A percentile compares a stretch with the other conserved stretches of the same genome.
Evolutionary conservation across 805 yeast genomes (phyloP).

Genomic region (Metschnikowia koreensis): DNA sequence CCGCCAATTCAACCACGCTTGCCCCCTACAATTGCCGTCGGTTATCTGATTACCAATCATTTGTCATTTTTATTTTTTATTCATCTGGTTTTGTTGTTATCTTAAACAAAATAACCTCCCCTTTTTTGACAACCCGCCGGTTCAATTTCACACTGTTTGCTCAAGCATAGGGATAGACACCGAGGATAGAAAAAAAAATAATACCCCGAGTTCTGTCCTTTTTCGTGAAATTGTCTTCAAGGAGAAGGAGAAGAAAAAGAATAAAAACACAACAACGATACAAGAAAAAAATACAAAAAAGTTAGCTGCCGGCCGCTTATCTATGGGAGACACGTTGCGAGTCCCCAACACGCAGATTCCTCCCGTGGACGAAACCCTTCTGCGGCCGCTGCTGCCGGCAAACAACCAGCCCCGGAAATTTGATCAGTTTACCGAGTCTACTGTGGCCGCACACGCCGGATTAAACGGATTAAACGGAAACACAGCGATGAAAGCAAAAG

Average conservation of each 20-base stretch:
- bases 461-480: neutral
- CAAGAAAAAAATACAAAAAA: neutral
- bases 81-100: too few species aligned
- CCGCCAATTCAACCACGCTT: too few species aligned
- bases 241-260: neutral
- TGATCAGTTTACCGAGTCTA: conserved; percentile 10
- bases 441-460: neutral
- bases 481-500: conserved; percentile 9
- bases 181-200: too few species aligned
- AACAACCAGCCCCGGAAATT: conserved; percentile 17
- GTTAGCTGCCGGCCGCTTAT: neutral
- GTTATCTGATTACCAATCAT: too few species aligned
- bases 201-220: too few species aligned
- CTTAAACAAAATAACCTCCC: too few species aligned
- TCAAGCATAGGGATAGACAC: too few species aligned
- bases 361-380: conserved; percentile 3
- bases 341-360: conserved; percentile 8
- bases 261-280: neutral
- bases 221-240: too few species aligned
- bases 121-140: too few species aligned
- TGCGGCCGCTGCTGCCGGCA: conserved; percentile 16
- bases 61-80: too few species aligned
- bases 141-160: too few species aligned
- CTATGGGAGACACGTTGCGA: conserved; percentile 18
- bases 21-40: too few species aligned